Evolutionary conservation across 208 protist genomes (phyloP), one percentile per base, ranked within the genome.

Genomic region (Wallacemonas sp.): DNA sequence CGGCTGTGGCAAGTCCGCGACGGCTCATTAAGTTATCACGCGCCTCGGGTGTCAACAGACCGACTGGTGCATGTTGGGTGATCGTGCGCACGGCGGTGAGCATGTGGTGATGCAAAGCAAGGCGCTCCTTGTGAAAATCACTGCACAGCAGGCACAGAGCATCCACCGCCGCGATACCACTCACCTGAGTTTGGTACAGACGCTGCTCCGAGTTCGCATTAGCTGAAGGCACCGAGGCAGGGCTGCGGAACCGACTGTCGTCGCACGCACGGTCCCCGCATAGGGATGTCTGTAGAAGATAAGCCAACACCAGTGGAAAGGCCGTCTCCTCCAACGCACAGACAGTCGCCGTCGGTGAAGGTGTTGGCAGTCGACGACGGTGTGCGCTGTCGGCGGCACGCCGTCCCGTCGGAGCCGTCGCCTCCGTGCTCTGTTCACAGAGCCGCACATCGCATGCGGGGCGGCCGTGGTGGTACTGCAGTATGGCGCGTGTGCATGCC

Each of bases 51-150:
- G 55, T 29, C 0, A 44, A 4, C 15, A 65, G 33, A 3, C 42
- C 69, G 6, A 66, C 62, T 17, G 50, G 41, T 21, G 65, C 50
- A 36, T 72, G 44, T 37, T 68, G 63, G 2, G 63, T 66, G 10
- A 64, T 44, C 34, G 61, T 61, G 38, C 42, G 61, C 12, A 76
- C 33, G 32, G 75, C 75, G 4, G 30, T 38, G 3, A 55, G 52
- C 70, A 81, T 81, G 53, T 70, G 60, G 3, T 46, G 66, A 55
- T 72, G 71, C 36, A 81, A 34, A 15, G 66, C 48, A 13, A 59
- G 69, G 57, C 73, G 69, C 1, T 72, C 45, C 22, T 61, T 60
- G 19, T 39, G 21, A 33, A 68, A 46, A 37, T 81, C 75, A 8
- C 37, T 68, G 42, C 76, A 27, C 3, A 81, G 60, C 24, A 76